phyloP scores from a whole-genome alignment of 257 asterid species.

The Solanum tarijense region DNA sequence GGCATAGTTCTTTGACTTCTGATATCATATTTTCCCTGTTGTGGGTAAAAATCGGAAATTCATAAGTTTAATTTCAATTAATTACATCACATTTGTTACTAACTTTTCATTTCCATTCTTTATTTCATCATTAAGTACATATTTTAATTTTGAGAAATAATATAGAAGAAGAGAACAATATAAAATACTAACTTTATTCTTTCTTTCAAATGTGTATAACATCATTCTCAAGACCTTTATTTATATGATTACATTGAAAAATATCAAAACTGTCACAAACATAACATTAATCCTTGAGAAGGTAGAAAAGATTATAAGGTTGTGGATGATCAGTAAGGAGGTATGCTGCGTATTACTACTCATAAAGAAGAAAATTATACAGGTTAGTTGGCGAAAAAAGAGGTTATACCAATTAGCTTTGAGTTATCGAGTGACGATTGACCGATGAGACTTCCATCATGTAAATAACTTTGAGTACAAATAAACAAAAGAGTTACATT shows the following conservation, averaged over 20 bases:
- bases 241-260: too few species aligned
- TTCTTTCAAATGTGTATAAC: neutral
- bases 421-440: neutral
- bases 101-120: neutral
- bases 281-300: neutral
- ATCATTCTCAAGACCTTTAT: neutral
- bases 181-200: too few species aligned
- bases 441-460: too few species aligned
- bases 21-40: neutral
- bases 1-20: neutral
- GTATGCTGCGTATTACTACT: neutral
- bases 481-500: too few species aligned
- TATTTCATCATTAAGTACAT: neutral
- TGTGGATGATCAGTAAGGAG: neutral
- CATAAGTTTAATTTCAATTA: neutral
- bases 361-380: too few species aligned
- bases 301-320: neutral
- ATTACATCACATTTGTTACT: neutral
- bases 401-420: too few species aligned
- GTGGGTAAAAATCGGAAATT: rapidly evolving
- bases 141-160: neutral
- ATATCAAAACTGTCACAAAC: neutral
- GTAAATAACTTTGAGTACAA: too few species aligned
- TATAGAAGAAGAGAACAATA: neutral
- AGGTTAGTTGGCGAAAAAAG: neutral